phyloP scores from a whole-genome alignment of 208 protist genomes.

The Porcisia hertigi region DNA sequence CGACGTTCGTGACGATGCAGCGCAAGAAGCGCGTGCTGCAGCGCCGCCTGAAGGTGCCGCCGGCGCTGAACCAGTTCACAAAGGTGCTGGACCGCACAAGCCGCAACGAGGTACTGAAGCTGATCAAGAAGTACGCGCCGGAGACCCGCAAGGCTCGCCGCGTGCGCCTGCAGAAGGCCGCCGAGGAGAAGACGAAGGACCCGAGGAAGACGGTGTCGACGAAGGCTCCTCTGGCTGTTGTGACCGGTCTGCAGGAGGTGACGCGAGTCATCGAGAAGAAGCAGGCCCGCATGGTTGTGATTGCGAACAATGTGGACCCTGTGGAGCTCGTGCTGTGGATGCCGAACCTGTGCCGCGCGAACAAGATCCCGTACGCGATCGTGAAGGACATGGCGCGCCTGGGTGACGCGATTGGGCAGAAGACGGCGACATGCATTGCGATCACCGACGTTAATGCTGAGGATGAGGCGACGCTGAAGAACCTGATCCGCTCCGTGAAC shows the following conservation, averaged over 20 bases:
- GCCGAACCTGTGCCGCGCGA: slow-evolving; percentile 98
- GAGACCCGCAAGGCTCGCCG: slow-evolving; percentile 96
- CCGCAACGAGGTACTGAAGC: slow-evolving; percentile 97
- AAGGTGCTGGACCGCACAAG: slow-evolving; percentile 94
- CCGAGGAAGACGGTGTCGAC: slow-evolving; percentile 74
- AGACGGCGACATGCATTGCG: slow-evolving; percentile 96
- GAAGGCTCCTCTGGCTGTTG: slow-evolving; percentile 91
- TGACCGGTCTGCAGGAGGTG: slow-evolving; percentile 98
- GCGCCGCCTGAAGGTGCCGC: slow-evolving; percentile 97
- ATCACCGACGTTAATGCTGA: slow-evolving; percentile 95
- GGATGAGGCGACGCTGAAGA: slow-evolving; percentile 92
- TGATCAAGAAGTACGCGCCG: slow-evolving; percentile 98
- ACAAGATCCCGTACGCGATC: slow-evolving; percentile 99
- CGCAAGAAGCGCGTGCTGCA: slow-evolving; percentile 97
- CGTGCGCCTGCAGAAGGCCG: slow-evolving; percentile 91
- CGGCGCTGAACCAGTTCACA: slow-evolving; percentile 89
- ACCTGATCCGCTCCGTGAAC: slow-evolving; percentile 93
- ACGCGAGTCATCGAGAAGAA: slow-evolving; percentile 98
- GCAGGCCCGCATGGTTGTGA: slow-evolving; percentile 99
- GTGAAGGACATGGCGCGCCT: slow-evolving; percentile 99
- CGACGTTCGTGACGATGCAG: slow-evolving; percentile 98
- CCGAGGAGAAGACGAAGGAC: slow-evolving; percentile 93
- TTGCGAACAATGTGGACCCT: slow-evolving; percentile 99
- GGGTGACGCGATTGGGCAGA: slow-evolving; percentile 96
- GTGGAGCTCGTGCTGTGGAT: slow-evolving; percentile 99